phyloP scores from a whole-genome alignment of 148 eudicot species.

The Vaccinium corymbosum region DNA sequence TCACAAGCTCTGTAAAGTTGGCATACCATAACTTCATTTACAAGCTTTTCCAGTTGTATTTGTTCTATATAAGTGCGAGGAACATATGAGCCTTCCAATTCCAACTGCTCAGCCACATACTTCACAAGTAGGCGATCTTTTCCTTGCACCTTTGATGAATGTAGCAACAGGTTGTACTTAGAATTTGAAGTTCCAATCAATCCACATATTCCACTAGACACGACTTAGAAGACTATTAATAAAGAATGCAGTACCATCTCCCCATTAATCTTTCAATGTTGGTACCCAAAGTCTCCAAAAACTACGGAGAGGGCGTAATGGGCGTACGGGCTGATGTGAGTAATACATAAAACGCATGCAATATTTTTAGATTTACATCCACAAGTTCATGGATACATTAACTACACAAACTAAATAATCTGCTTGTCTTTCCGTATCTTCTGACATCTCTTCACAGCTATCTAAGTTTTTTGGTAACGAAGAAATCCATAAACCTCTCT shows the following conservation, averaged over 20 bases:
- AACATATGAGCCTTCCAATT: constrained; percentile 79
- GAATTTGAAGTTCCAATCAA: neutral
- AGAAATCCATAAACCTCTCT: neutral
- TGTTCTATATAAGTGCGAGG: constrained; percentile 95
- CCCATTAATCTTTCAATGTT: neutral
- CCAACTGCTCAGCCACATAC: constrained; percentile 73
- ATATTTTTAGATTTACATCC: too few relatives aligned
- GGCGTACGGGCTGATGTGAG: neutral
- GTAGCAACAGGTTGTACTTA: neutral
- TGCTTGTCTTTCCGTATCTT: neutral
- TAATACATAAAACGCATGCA: too few relatives aligned
- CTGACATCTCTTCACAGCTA: neutral
- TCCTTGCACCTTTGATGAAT: constrained; percentile 69
- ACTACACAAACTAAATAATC: neutral
- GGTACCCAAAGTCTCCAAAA: neutral
- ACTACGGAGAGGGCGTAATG: neutral
- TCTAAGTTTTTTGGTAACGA: neutral
- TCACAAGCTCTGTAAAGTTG: constrained; percentile 3
- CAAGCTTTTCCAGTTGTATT: constrained; percentile 93
- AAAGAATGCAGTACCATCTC: neutral
- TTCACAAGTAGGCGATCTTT: constrained; percentile 73
- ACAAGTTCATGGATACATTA: neutral
- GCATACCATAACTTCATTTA: constrained; percentile 88
- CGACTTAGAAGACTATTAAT: neutral
- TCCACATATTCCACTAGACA: neutral